Conservation (phyloP, 192 early-diverging fungal species). For the Coemansia sp. region DNA sequence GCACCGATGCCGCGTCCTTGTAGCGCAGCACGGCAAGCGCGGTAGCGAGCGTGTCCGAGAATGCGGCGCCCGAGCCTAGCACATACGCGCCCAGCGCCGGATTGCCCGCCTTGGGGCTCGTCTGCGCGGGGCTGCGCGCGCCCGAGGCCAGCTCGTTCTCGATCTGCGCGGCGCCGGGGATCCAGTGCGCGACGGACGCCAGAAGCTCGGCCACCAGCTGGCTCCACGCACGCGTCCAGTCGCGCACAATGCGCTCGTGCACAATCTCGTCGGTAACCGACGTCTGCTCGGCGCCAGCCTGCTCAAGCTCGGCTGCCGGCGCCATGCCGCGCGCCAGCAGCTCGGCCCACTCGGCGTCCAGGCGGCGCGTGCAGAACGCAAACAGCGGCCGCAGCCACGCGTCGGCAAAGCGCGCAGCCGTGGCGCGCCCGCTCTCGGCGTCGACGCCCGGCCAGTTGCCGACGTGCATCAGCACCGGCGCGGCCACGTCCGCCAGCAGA, state of each 20-base stretch:
- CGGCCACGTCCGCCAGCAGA: slow-evolving; percentile 18
- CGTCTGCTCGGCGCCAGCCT: not conserved
- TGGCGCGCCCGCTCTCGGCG: not conserved
- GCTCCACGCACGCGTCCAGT: slow-evolving; percentile 43
- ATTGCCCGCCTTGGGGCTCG: not conserved
- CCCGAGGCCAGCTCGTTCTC: slow-evolving; percentile 27
- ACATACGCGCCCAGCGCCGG: slow-evolving; percentile 7
- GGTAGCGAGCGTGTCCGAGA: not conserved
- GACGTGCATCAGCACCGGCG: slow-evolving; percentile 11
- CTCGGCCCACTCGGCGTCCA: slow-evolving; percentile 22
- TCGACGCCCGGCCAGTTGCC: slow-evolving; percentile 39
- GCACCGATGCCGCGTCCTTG: slow-evolving; percentile 13
- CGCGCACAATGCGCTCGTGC: slow-evolving; percentile 29
- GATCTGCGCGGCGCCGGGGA: slow-evolving; percentile 34
- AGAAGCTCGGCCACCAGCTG: slow-evolving; percentile 20
- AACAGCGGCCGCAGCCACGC: slow-evolving; percentile 35
- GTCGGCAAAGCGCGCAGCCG: slow-evolving; percentile 9
- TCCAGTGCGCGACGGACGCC: not conserved
- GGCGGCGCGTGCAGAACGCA: slow-evolving; percentile 13
- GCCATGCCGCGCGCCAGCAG: not conserved
- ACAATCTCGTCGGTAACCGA: slow-evolving; percentile 29
- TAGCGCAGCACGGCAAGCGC: slow-evolving; percentile 8
- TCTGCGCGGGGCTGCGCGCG: no score
- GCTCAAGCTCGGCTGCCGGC: not conserved
- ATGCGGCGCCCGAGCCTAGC: slow-evolving; percentile 1